These are phyloP conservation scores for Gonapodya prolifera DNA, from an alignment of 192 early-diverging fungal species.

Conservation along the genomic window DNA sequence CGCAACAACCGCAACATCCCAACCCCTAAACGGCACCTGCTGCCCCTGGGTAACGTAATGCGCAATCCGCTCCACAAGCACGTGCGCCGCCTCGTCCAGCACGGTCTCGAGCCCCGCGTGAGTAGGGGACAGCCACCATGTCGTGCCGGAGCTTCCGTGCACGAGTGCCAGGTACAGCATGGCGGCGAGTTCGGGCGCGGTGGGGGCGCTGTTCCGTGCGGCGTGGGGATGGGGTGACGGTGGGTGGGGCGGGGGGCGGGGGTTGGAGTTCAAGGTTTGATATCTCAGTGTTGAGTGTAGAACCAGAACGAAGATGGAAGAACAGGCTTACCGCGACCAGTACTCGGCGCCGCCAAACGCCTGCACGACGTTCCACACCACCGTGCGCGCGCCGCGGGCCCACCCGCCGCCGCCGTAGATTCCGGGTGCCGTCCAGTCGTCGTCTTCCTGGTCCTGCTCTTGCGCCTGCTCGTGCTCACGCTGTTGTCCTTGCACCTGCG, in stretches of 20 bases:
- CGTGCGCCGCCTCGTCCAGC: not conserved
- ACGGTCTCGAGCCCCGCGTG: not conserved
- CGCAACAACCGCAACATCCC: not conserved
- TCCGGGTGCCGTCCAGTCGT: not conserved
- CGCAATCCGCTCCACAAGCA: too few relatives aligned
- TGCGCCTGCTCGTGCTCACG: too few relatives aligned
- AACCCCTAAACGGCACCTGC: not conserved
- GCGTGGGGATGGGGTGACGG: too few relatives aligned
- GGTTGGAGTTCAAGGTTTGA: too few relatives aligned
- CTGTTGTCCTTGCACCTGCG: too few relatives aligned
- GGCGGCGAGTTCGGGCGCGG: not conserved
- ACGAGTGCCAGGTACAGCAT: not conserved
- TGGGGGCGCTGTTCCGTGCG: too few relatives aligned
- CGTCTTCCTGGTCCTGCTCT: too few relatives aligned
- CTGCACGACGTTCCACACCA: not conserved
- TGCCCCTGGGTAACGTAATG: not conserved
- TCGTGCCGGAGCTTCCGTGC: not conserved
- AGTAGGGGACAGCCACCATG: not conserved
- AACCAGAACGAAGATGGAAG: not conserved
- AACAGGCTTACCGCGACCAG: not conserved
- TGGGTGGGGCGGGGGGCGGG: too few relatives aligned
- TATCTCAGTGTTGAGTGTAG: too few relatives aligned
- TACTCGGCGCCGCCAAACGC: not conserved
- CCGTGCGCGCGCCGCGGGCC: not conserved
- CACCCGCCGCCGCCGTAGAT: not conserved